These are phyloP conservation scores for Ambrosiella cleistominuta DNA, from an alignment of 2,329 filamentous ascomycete species.

Conservation along the genomic window DNA sequence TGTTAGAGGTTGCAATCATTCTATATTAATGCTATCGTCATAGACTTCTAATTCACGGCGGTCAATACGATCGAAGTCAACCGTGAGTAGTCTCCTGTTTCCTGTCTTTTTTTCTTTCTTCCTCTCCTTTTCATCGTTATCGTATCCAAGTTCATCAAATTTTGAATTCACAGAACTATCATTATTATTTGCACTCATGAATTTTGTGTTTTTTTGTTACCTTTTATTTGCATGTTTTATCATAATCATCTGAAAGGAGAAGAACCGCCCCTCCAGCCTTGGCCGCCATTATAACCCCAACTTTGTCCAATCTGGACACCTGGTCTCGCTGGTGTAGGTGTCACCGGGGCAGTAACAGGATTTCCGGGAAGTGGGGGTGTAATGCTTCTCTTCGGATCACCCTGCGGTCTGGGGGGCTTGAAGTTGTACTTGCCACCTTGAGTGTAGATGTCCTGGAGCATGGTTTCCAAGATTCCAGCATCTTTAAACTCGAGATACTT, in stretches of 20 bases:
- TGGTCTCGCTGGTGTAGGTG: constrained; percentile 4
- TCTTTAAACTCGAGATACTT: constrained; percentile 84
- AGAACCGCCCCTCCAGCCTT: constrained; percentile 7
- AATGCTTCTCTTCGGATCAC: constrained; percentile 6
- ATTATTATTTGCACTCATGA: no score
- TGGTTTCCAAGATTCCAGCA: constrained; percentile 64
- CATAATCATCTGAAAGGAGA: background rate
- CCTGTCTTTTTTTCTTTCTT: no score
- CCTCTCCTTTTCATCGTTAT: no score
- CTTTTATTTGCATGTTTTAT: background rate
- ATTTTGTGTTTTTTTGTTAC: background rate
- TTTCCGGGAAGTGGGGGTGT: constrained; percentile 4
- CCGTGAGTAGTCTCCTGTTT: no score
- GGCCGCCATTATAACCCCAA: background rate
- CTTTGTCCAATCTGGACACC: background rate
- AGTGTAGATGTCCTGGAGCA: constrained; percentile 72
- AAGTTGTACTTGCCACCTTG: constrained; percentile 31
- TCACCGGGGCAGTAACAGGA: constrained; percentile 2
- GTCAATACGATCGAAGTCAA: no score
- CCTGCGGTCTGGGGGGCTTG: constrained; percentile 28
- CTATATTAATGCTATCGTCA: no score
- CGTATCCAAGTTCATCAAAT: no score
- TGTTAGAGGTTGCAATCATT: no score
- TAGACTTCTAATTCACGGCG: no score
- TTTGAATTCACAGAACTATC: no score